Evolutionary conservation across 2,329 filamentous ascomycete genomes (phyloP).

Genomic region (Endothia cerciana): DNA sequence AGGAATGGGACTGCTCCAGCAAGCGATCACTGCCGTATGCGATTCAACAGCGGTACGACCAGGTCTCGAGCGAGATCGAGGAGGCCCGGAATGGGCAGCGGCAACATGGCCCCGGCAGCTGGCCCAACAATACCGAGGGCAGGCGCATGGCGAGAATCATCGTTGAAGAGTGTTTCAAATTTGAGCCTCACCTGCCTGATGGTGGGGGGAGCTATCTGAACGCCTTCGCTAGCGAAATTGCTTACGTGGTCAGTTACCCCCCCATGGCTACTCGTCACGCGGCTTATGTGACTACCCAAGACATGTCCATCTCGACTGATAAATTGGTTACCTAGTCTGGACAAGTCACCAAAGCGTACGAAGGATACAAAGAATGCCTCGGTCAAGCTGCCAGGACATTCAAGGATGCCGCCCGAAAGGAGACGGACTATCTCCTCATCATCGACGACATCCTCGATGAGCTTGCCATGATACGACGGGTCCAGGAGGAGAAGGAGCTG

Average conservation of each 20-base stretch:
- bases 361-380: background rate
- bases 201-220: slow-evolving; percentile 4
- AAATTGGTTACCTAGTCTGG: background rate
- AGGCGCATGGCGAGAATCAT: background rate
- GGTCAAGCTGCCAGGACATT: background rate
- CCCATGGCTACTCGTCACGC: background rate
- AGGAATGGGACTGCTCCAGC: slow-evolving; percentile 2
- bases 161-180: slow-evolving; percentile 5
- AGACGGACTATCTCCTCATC: background rate
- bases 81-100: background rate
- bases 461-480: slow-evolving; percentile 5
- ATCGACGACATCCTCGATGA: slow-evolving; percentile 6
- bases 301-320: background rate
- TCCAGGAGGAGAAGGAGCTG: background rate
- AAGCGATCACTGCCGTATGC: background rate
- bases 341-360: background rate
- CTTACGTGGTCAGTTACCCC: background rate
- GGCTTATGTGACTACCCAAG: background rate
- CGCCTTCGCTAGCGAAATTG: slow-evolving; percentile 5
- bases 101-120: background rate
- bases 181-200: background rate
- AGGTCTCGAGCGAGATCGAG: background rate
- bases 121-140: background rate
- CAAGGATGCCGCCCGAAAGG: background rate
- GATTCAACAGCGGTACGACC: slow-evolving; percentile 6